Base-by-base conservation (phyloP, 352 stramenopile species). In the Globisporangium canariense region DNA sequence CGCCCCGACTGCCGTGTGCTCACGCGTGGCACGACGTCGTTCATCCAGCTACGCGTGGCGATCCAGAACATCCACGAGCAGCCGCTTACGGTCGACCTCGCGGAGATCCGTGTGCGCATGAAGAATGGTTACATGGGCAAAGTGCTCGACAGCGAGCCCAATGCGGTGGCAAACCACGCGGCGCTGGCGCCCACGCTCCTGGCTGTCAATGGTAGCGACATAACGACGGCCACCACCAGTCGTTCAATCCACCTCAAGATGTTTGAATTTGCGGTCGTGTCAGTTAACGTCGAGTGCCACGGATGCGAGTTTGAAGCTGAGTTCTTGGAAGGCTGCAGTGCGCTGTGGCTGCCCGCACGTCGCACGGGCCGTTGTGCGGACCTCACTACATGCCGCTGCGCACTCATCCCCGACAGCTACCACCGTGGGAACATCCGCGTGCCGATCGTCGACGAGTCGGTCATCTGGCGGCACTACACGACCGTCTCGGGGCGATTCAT, bases 381-480 rank as follows among this genome's bases (percentile, higher is more conserved):
- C 51, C 62, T 91, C 3, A 79, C 64, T 20, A 83, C 73, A 3
- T 93, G 84, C 43, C 82, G 81, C 14, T 93, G 84, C 46, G 79
- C 71, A 2, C 59, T 93, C 30, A 91, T 93, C 28, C 81, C 84
- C 1, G 81, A 93, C 69, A 83, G 80, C 62, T 86, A 87, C 64
- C 84, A 93, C 50, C 76, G 77, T 30, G 81, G 83, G 50, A 89
- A 70, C 43, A 82, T 89, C 41, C 80, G 79, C 2, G 73, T 93
- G 18, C 74, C 79, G 2, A 67, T 93, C 8, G 84, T 93, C 11
- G 84, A 93, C 45, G 84, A 93, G 47, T 80, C 78, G 0, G 69
- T 91, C 9, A 83, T 93, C 52, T 93, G 84, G 84, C 78, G 79
- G 32, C 78, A 89, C 62, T 93, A 93, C 55, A 79, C 79, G 28